Conservation (phyloP, 768 basidiomycete genomes). For the Kwoniella heveanensis region DNA sequence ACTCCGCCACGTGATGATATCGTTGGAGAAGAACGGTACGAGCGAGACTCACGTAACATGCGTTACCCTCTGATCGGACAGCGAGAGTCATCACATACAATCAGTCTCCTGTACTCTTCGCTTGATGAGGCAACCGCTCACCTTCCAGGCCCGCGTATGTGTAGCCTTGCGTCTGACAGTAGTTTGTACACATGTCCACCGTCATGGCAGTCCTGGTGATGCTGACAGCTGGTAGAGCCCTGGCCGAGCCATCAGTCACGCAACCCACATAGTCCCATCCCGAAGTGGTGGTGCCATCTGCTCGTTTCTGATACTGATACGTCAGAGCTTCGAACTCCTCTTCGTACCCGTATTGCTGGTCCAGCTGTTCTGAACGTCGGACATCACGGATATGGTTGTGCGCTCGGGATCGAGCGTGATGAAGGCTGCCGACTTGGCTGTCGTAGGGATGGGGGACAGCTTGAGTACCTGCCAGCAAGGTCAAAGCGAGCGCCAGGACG, state of each 20-base stretch:
- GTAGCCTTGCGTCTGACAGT: conserved; percentile 33
- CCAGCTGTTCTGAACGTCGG: neutral
- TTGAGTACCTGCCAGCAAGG: neutral
- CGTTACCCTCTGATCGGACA: conserved; percentile 21
- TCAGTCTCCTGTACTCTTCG: conserved; percentile 4
- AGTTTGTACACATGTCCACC: conserved; percentile 28
- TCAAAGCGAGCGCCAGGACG: neutral
- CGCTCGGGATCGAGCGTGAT: neutral
- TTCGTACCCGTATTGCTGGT: neutral
- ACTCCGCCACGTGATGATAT: no score
- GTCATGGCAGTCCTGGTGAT: conserved; percentile 23
- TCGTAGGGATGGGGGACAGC: neutral
- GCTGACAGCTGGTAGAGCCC: conserved; percentile 9
- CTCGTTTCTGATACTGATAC: conserved; percentile 11
- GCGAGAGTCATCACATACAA: neutral
- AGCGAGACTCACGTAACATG: conserved; percentile 35
- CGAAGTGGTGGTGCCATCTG: conserved; percentile 5
- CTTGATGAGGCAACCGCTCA: conserved; percentile 20
- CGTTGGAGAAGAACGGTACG: neutral
- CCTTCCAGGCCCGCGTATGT: conserved; percentile 34
- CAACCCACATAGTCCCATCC: conserved; percentile 28
- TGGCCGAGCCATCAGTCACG: conserved; percentile 19
- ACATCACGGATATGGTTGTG: neutral
- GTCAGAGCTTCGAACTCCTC: conserved; percentile 5
- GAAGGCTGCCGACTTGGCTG: neutral